These are phyloP conservation scores for Fraxinus cuspidata DNA, from an alignment of 257 asterid genomes.

Conservation along the genomic window DNA sequence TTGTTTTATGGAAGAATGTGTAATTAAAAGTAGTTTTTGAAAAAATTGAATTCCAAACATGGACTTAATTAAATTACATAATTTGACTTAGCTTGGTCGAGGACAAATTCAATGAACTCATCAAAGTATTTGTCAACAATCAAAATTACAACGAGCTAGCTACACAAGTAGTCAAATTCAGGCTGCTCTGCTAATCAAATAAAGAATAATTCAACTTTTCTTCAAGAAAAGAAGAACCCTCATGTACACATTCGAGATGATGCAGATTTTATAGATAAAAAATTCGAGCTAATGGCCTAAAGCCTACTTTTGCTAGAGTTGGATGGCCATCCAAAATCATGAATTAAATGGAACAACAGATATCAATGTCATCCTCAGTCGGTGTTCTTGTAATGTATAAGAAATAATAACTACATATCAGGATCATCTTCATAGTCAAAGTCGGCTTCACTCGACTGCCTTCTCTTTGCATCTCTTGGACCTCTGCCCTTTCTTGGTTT, in stretches of 20 bases:
- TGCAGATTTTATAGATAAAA: neutral
- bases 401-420: slow-evolving; percentile 53
- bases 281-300: slow-evolving; percentile 2
- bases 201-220: neutral
- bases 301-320: neutral
- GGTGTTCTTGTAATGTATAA: neutral
- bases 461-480: slow-evolving; percentile 88
- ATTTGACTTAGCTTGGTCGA: neutral
- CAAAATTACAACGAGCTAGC: neutral
- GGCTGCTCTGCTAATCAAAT: neutral
- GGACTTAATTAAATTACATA: too few species aligned
- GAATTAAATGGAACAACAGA: slow-evolving; percentile 11
- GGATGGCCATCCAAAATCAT: neutral
- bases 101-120: neutral
- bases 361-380: slow-evolving; percentile 11
- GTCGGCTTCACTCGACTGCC: slow-evolving; percentile 90
- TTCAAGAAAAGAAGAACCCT: slow-evolving; percentile 23
- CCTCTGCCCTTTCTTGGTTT: slow-evolving; percentile 86
- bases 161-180: neutral
- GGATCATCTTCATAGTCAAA: slow-evolving; percentile 93
- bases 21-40: too few species aligned
- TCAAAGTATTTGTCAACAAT: neutral
- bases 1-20: too few species aligned
- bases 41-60: too few species aligned
- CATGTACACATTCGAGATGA: slow-evolving; percentile 11